These are phyloP conservation scores for Cucumis melo DNA, from an alignment of 306 rosid species.

Conservation along the genomic window DNA sequence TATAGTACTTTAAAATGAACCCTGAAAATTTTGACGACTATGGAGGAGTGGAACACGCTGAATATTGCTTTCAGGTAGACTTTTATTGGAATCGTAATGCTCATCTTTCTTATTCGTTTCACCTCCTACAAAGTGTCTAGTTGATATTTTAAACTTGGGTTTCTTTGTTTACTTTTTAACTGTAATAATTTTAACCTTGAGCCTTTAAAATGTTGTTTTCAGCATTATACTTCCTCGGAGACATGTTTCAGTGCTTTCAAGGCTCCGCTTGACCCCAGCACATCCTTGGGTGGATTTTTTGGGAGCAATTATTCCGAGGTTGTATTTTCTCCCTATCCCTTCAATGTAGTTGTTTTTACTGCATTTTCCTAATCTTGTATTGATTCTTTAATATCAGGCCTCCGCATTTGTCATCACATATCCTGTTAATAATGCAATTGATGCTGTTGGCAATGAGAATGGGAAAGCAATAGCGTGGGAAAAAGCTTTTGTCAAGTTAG, in stretches of 20 bases:
- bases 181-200: constrained; percentile 11
- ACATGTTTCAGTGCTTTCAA: constrained; percentile 94
- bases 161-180: background rate
- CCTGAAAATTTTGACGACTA: constrained; percentile 71
- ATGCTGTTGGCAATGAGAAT: constrained; percentile 61
- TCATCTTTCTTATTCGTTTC: background rate
- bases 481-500: constrained; percentile 68
- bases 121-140: background rate
- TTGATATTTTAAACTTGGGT: background rate
- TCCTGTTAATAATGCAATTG: constrained; percentile 82
- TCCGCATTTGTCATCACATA: constrained; percentile 80
- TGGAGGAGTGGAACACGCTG: constrained; percentile 88
- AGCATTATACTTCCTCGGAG: constrained; percentile 81
- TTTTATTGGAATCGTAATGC: background rate
- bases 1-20: constrained; percentile 87
- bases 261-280: constrained; percentile 93
- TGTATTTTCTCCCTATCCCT: constrained; percentile 14
- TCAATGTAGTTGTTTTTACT: background rate
- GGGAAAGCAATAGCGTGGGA: constrained; percentile 84
- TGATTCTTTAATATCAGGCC: constrained; percentile 48
- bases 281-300: constrained; percentile 83
- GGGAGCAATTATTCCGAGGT: constrained; percentile 90
- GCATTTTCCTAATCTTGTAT: constrained; percentile 14
- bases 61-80: constrained; percentile 93
- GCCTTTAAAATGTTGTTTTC: constrained; percentile 15